phyloP scores from a whole-genome alignment of 768 basidiomycete genomes.

The Solioccasus polychromus region DNA sequence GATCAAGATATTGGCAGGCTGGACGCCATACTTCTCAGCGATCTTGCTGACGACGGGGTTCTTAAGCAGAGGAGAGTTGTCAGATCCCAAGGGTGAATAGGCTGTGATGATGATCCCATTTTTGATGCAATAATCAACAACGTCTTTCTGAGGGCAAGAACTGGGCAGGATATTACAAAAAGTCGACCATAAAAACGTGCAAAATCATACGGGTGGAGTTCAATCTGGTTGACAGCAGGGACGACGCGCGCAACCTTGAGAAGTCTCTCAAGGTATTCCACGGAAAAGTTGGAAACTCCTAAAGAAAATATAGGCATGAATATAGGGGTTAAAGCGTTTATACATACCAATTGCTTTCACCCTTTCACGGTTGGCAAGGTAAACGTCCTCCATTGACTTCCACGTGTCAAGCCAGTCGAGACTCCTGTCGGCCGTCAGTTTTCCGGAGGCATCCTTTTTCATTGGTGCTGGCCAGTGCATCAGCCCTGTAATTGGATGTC shows the following conservation, averaged over 20 bases:
- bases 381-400: constrained; percentile 71
- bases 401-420: constrained; percentile 75
- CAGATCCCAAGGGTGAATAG: constrained; percentile 77
- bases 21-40: constrained; percentile 57
- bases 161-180: constrained; percentile 29
- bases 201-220: constrained; percentile 60
- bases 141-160: constrained; percentile 63
- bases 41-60: constrained; percentile 60
- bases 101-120: constrained; percentile 73
- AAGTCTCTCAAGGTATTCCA: constrained; percentile 59
- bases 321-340: no score
- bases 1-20: constrained; percentile 63
- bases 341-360: constrained; percentile 68
- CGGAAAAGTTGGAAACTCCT: constrained; percentile 72
- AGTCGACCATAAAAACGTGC: no score
- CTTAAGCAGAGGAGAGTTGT: constrained; percentile 61
- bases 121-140: constrained; percentile 55
- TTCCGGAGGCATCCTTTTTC: constrained; percentile 51
- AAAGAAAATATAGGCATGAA: constrained; percentile 2
- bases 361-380: constrained; percentile 64
- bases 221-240: constrained; percentile 81
- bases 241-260: constrained; percentile 52
- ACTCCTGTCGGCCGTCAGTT: constrained; percentile 49
- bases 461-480: constrained; percentile 88
- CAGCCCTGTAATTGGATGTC: constrained; percentile 45